Evolutionary conservation across 1,284 basidiomycete genomes (phyloP).

Genomic region (Pseudozyma flocculosa): DNA sequence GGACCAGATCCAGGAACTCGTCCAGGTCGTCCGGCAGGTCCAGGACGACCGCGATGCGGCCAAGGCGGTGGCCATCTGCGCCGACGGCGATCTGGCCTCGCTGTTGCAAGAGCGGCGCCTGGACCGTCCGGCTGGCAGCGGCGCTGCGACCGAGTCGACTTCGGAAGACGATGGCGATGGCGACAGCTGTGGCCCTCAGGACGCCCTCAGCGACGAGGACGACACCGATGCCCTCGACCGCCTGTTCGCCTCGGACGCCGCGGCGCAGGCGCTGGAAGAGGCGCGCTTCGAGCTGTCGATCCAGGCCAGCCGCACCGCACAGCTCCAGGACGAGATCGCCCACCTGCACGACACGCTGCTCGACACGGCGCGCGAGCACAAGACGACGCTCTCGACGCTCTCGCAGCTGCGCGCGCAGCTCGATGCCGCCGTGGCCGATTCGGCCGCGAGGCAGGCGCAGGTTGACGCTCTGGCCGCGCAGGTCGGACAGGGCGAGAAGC

Average conservation of each 20-base stretch:
- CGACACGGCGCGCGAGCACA: background rate
- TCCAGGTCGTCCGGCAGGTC: constrained; percentile 28
- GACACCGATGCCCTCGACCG: no score
- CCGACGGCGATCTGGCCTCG: background rate
- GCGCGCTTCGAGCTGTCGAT: background rate
- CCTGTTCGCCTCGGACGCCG: background rate
- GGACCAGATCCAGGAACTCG: constrained; percentile 25
- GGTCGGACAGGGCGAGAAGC: constrained; percentile 15
- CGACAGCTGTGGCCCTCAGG: no score
- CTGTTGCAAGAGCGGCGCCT: background rate
- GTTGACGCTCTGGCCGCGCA: constrained; percentile 8
- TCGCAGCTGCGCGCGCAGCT: constrained; percentile 6
- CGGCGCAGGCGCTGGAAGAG: background rate
- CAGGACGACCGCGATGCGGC: constrained; percentile 28
- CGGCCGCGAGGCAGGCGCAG: background rate
- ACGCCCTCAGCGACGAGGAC: no score
- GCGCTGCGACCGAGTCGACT: background rate
- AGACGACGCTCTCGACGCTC: background rate
- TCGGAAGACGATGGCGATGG: background rate
- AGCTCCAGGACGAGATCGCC: constrained; percentile 9
- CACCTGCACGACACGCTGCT: background rate
- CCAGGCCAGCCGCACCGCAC: background rate
- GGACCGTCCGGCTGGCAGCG: background rate
- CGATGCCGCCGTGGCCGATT: constrained; percentile 1
- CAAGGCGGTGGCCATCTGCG: constrained; percentile 10